Conservation (phyloP, 345 rosid genomes). For the Citrus inodora region DNA sequence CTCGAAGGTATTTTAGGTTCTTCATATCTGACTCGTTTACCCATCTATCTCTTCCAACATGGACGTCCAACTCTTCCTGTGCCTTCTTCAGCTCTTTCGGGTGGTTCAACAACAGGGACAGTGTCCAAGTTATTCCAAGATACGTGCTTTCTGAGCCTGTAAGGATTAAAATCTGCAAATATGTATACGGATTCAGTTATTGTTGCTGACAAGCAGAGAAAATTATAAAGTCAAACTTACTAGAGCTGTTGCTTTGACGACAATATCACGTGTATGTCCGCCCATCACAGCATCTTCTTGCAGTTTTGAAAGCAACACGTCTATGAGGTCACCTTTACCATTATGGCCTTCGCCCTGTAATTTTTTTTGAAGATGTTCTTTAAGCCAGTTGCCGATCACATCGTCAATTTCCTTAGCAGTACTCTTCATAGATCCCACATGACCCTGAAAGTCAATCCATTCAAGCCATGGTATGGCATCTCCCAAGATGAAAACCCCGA, state of each 20-base stretch:
- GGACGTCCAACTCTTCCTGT: slow-evolving; percentile 51
- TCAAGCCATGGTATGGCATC: slow-evolving; percentile 59
- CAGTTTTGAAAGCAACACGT: slow-evolving; percentile 41
- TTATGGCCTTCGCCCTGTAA: background rate
- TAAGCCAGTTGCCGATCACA: slow-evolving; percentile 45
- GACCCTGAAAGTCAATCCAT: slow-evolving; percentile 49
- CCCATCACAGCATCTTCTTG: slow-evolving; percentile 33
- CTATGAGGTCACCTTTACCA: slow-evolving; percentile 47
- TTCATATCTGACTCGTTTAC: slow-evolving; percentile 52
- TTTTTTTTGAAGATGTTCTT: slow-evolving; percentile 42
- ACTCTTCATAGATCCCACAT: slow-evolving; percentile 44
- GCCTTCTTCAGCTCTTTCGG: slow-evolving; percentile 32
- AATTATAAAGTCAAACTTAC: slow-evolving; percentile 24
- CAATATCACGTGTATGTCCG: slow-evolving; percentile 41
- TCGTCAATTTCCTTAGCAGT: slow-evolving; percentile 44
- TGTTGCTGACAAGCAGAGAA: no score
- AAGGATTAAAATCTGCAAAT: slow-evolving; percentile 40
- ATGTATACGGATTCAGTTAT: no score
- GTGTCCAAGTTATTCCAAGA: slow-evolving; percentile 39
- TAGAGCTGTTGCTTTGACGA: slow-evolving; percentile 57
- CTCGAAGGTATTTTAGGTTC: slow-evolving; percentile 45
- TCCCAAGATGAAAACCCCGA: slow-evolving; percentile 34
- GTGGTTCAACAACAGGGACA: slow-evolving; percentile 44
- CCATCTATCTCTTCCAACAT: slow-evolving; percentile 43
- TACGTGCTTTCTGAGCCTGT: slow-evolving; percentile 57